Evolutionary conservation across 2,329 filamentous ascomycete species (phyloP), one percentile per base, ranked within the genome.

Genomic region (Fusarium sp.): DNA sequence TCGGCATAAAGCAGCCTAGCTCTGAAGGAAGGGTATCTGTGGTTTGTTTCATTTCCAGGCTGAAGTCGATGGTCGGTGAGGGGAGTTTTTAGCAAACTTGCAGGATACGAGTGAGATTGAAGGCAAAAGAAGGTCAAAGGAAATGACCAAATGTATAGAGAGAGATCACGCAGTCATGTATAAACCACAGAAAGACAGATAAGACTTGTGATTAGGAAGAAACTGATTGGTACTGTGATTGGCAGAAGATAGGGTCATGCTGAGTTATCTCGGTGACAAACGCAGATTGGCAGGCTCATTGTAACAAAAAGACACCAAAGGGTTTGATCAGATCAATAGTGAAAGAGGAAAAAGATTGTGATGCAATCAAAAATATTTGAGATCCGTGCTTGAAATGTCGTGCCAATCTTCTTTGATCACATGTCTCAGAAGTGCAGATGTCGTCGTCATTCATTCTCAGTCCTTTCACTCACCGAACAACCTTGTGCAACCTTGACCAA

Each of bases 401-500:
- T 18, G 30, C n/a, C 13, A 6, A 4, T 2, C 15, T 3, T 2
- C 2, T 5, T 6, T n/a, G 4, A 26, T n/a, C 54, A 60, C 42
- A 26, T 60, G 59, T 30, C 42, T 30, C 2, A 32, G 1, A 14
- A 6, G 4, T 18, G 9, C 20, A 49, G 2, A 62, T 62, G 54
- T 60, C 42, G 6, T 48, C 59, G 59, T 62, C 59, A 60, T 62
- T 37, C 59, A 62, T 60, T 41, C 10, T 14, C 10, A 1, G 3
- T 1, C 17, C 26, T 5, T 7, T 27, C 17, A 26, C 6, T 6
- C 0, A 26, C 30, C 12, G 4, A 3, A 11, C 37, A 10, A n/a
- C 18, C 18, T 40, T 7, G 18, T 18, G 6, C 17, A 40, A n/a
- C 37, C 37, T 40, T 18, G 7, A 11, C 12, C 10, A n/a, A 40